These are phyloP conservation scores for Penicillium herquei DNA, from an alignment of 495 filamentous ascomycete genomes.

Conservation along the genomic window DNA sequence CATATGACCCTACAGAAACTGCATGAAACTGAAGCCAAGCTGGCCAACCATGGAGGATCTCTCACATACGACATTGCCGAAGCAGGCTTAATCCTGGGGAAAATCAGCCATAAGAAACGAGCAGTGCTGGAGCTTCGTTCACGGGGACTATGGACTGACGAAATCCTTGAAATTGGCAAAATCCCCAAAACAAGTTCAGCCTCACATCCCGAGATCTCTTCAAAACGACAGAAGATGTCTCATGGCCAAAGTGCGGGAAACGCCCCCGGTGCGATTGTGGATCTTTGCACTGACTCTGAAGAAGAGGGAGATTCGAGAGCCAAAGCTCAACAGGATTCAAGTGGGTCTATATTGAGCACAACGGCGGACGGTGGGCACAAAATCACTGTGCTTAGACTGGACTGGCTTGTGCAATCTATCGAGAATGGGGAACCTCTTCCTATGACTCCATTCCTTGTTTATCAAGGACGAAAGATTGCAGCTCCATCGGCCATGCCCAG, in stretches of 20 bases:
- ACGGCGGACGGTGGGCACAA: constrained; percentile 19
- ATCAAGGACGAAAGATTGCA: constrained; percentile 46
- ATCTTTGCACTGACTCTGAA: constrained; percentile 35
- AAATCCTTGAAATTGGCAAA: constrained; percentile 22
- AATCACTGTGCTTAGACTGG: constrained; percentile 68
- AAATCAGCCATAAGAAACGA: constrained; percentile 63
- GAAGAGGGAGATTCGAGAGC: constrained; percentile 21
- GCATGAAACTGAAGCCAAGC: constrained; percentile 59
- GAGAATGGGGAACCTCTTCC: constrained; percentile 52
- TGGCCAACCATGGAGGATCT: constrained; percentile 50
- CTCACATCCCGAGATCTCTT: constrained; percentile 12
- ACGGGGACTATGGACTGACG: constrained; percentile 60
- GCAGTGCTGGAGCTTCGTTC: constrained; percentile 75
- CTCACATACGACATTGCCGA: constrained; percentile 73
- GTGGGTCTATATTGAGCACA: not conserved
- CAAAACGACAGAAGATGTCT: constrained; percentile 24
- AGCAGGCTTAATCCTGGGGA: constrained; percentile 71
- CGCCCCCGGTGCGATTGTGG: constrained; percentile 18
- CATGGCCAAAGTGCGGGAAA: not conserved
- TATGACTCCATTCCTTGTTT: constrained; percentile 62
- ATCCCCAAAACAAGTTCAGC: not conserved
- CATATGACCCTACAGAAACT: constrained; percentile 63
- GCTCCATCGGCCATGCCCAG: not conserved
- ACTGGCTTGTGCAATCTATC: constrained; percentile 72
- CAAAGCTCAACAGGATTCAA: constrained; percentile 4